A percentile compares a stretch with the other conserved stretches of the same genome.
phyloP scores from a whole-genome alignment of 768 basidiomycete genomes.

The Crepidotus variabilis region DNA sequence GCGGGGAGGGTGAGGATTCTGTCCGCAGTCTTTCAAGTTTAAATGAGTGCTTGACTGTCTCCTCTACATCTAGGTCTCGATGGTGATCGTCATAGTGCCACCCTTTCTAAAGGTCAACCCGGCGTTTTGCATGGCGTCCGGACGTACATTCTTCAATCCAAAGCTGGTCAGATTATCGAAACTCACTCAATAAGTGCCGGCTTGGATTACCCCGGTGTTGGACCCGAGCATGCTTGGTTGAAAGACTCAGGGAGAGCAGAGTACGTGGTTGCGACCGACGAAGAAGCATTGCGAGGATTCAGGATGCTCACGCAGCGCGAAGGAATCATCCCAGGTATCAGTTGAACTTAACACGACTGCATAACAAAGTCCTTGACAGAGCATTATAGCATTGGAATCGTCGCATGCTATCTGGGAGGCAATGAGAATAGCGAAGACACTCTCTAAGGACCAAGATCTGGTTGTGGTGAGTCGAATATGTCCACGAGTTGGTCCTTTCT shows the following conservation, averaged over 20 bases:
- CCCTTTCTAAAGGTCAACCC: slow-evolving; percentile 84
- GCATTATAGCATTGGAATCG: slow-evolving; percentile 75
- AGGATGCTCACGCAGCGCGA: slow-evolving; percentile 87
- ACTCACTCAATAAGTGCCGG: slow-evolving; percentile 98
- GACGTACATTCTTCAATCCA: slow-evolving; percentile 90
- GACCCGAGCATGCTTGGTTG: slow-evolving; percentile 96
- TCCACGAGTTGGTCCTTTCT: not conserved
- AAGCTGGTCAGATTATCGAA: slow-evolving; percentile 90
- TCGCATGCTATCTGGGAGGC: slow-evolving; percentile 96
- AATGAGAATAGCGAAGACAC: slow-evolving; percentile 75
- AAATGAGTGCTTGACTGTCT: not conserved
- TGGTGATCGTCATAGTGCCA: slow-evolving; percentile 88
- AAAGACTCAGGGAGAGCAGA: slow-evolving; percentile 94
- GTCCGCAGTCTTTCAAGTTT: not conserved
- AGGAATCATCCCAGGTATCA: slow-evolving; percentile 91
- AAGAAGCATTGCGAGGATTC: slow-evolving; percentile 91
- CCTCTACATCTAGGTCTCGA: slow-evolving; percentile 56
- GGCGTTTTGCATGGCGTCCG: slow-evolving; percentile 96
- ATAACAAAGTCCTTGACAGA: not conserved
- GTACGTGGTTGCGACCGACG: slow-evolving; percentile 91
- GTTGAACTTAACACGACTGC: not conserved
- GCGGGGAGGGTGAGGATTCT: slow-evolving; percentile 75
- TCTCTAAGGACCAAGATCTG: slow-evolving; percentile 82
- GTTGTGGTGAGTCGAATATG: slow-evolving; percentile 69
- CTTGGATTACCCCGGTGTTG: slow-evolving; percentile 95